phyloP scores from a whole-genome alignment of 805 yeast species.

The Candida nanaspora region DNA sequence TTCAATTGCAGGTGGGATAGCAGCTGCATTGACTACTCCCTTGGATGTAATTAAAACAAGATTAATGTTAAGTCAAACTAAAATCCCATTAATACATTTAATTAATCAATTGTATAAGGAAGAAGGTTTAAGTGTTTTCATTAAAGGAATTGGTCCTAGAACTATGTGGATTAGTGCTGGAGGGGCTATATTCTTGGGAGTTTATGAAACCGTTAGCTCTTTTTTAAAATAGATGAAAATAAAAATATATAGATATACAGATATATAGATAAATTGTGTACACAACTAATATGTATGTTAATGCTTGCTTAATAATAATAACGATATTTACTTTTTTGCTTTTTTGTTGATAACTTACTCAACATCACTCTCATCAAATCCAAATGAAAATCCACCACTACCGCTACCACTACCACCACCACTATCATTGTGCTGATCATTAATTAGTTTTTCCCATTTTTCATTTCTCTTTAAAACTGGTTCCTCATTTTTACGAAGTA shows the following conservation, averaged over 20 bases:
- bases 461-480: slow-evolving; percentile 33
- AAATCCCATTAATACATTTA: slow-evolving; percentile 39
- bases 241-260: background rate
- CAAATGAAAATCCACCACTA: slow-evolving; percentile 25
- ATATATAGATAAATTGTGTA: background rate
- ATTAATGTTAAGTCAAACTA: slow-evolving; percentile 63
- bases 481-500: slow-evolving; percentile 13
- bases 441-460: slow-evolving; percentile 41
- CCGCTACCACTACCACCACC: slow-evolving; percentile 19
- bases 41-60: slow-evolving; percentile 76
- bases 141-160: slow-evolving; percentile 88
- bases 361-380: slow-evolving; percentile 14
- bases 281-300: background rate
- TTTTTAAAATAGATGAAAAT: slow-evolving; percentile 3
- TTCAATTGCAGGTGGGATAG: slow-evolving; percentile 73
- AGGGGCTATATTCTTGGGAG: slow-evolving; percentile 95
- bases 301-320: slow-evolving; percentile 1
- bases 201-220: slow-evolving; percentile 64
- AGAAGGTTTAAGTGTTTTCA: slow-evolving; percentile 70
- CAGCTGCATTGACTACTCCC: slow-evolving; percentile 79
- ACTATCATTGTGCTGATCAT: background rate
- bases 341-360: background rate
- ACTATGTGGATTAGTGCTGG: slow-evolving; percentile 98
- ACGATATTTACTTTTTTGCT: background rate
- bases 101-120: slow-evolving; percentile 49